A percentile compares a stretch with the other conserved stretches of the same genome.
phyloP scores from a whole-genome alignment of 345 rosid genomes.

The Eutrema heterophyllum region DNA sequence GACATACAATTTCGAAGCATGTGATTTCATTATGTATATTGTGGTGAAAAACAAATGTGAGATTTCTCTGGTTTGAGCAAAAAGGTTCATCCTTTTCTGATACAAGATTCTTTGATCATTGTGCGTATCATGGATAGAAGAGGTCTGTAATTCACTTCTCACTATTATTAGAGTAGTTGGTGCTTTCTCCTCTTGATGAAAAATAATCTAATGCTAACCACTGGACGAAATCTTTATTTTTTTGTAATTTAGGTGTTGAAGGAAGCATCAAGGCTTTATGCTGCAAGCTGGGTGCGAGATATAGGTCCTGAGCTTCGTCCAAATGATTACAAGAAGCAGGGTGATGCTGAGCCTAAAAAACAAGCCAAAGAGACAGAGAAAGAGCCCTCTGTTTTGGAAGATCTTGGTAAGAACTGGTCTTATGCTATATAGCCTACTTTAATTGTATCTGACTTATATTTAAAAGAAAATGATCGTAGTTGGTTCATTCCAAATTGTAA shows the following conservation, averaged over 20 bases:
- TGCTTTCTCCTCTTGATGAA: background rate
- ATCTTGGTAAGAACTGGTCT: conserved; percentile 56
- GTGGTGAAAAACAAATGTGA: background rate
- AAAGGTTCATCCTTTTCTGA: background rate
- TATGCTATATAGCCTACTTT: background rate
- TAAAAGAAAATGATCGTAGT: background rate
- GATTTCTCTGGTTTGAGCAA: background rate
- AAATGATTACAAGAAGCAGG: conserved; percentile 61
- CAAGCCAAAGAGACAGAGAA: conserved; percentile 32
- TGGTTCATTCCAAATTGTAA: background rate
- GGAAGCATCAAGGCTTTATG: conserved; percentile 91
- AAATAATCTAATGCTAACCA: background rate
- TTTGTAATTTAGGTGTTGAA: conserved; percentile 56
- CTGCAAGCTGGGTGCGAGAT: conserved; percentile 88
- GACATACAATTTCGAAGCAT: background rate
- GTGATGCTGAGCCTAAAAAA: conserved; percentile 40
- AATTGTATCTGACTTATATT: background rate
- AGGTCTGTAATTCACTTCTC: background rate
- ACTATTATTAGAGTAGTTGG: background rate
- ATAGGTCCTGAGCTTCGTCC: conserved; percentile 97
- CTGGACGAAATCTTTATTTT: background rate
- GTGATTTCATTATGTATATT: background rate
- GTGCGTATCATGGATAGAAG: background rate
- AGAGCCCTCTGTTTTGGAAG: conserved; percentile 75
- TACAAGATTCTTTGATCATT: background rate